Conservation (phyloP, 2,329 filamentous ascomycete species). For the Cladosporium sp. region DNA sequence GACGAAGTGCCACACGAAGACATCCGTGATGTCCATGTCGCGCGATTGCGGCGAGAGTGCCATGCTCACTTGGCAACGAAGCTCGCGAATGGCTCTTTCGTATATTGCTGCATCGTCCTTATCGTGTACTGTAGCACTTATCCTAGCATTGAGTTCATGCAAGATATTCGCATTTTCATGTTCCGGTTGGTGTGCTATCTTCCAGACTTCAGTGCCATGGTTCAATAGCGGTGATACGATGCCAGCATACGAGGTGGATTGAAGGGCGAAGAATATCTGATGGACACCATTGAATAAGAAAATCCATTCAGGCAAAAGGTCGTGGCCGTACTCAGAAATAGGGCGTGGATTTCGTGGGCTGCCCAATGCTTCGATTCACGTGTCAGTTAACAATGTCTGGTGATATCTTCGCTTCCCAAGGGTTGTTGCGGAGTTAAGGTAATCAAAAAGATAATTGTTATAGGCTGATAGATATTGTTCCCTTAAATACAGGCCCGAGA, state of each 20-base stretch:
- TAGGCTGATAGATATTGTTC: too few species aligned
- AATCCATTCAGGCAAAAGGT: not conserved
- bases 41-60: not conserved
- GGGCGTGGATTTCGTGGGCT: not conserved
- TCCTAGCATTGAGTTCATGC: not conserved
- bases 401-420: too few species aligned
- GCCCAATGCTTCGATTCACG: not conserved
- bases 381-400: too few species aligned
- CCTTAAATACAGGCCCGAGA: too few species aligned
- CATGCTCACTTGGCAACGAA: not conserved
- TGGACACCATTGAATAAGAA: slow-evolving; percentile 6
- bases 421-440: too few species aligned
- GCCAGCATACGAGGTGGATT: not conserved
- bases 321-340: not conserved
- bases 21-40: not conserved
- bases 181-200: not conserved
- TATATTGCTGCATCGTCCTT: not conserved
- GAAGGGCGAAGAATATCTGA: not conserved
- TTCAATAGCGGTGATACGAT: not conserved
- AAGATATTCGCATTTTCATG: not conserved
- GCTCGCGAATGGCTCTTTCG: not conserved
- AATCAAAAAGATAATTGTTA: too few species aligned
- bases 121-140: not conserved
- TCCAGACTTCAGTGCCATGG: not conserved
- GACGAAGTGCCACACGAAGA: slow-evolving; percentile 1